Conservation (phyloP, 176 grass and related monocot species). For the Oryza officinalis region DNA sequence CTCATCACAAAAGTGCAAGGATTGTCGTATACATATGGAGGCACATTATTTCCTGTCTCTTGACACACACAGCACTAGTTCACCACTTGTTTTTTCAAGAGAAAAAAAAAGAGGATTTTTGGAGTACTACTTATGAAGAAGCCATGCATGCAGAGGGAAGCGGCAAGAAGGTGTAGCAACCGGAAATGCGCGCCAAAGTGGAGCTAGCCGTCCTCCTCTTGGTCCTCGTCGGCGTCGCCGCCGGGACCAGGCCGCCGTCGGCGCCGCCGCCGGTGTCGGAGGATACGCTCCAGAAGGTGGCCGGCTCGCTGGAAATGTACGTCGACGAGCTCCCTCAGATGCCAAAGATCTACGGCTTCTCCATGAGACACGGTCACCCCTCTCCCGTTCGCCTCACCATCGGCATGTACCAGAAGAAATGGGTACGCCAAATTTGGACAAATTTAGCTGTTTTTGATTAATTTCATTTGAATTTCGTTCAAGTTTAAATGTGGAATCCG, state of each 20-base stretch:
- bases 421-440: slow-evolving; percentile 41
- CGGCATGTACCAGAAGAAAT: slow-evolving; percentile 79
- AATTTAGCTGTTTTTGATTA: neutral
- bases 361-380: slow-evolving; percentile 37
- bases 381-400: slow-evolving; percentile 51
- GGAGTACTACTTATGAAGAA: neutral
- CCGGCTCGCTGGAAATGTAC: slow-evolving; percentile 68
- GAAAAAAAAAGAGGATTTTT: neutral
- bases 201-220: slow-evolving; percentile 34
- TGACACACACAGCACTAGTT: slow-evolving; percentile 10
- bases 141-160: slow-evolving; percentile 11
- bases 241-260: slow-evolving; percentile 5
- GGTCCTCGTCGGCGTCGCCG: neutral
- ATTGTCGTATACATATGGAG: neutral
- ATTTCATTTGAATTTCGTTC: neutral
- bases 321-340: slow-evolving; percentile 67
- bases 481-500: no score
- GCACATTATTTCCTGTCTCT: neutral
- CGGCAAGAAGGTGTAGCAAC: neutral
- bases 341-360: slow-evolving; percentile 68
- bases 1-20: neutral
- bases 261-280: slow-evolving; percentile 38
- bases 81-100: neutral
- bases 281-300: slow-evolving; percentile 41
- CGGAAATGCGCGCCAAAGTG: slow-evolving; percentile 10